A percentile compares a stretch with the other conserved stretches of the same genome.
phyloP scores from a whole-genome alignment of 1,284 basidiomycete genomes.

The Trichosporon coremiiforme region DNA sequence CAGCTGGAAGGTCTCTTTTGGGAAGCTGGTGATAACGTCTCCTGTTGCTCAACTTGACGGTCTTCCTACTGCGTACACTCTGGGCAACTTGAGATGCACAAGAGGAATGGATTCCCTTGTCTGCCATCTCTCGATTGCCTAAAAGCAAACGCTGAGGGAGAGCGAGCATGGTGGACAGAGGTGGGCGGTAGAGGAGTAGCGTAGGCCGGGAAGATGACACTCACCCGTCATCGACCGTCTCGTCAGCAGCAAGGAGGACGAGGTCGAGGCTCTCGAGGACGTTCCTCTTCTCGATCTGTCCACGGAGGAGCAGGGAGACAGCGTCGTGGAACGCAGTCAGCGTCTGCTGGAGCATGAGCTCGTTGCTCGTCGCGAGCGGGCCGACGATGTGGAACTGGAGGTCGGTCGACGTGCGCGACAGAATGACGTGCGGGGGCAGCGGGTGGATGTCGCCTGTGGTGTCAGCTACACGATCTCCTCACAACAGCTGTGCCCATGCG shows the following conservation, averaged over 20 bases:
- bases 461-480: background rate
- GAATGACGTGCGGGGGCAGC: conserved; percentile 80
- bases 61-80: too few relatives aligned
- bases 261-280: conserved; percentile 94
- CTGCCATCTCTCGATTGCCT: too few relatives aligned
- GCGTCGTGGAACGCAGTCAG: conserved; percentile 86
- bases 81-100: too few relatives aligned
- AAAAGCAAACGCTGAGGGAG: too few relatives aligned
- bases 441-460: conserved; percentile 86
- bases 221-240: conserved; percentile 97
- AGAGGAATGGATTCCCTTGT: too few relatives aligned
- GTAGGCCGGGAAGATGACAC: conserved; percentile 44
- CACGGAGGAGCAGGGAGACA: conserved; percentile 78
- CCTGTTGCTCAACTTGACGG: too few relatives aligned
- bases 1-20: conserved; percentile 8
- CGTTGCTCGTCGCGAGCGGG: conserved; percentile 80
- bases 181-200: too few relatives aligned
- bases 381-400: conserved; percentile 94
- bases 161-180: too few relatives aligned
- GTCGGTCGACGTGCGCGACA: conserved; percentile 93
- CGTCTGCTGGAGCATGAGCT: conserved; percentile 88
- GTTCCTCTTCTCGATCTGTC: conserved; percentile 92
- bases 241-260: conserved; percentile 89
- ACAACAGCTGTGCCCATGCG: background rate
- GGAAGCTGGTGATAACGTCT: background rate